Evolutionary conservation across 2,329 filamentous ascomycete species (phyloP), one percentile per base, ranked within the genome.

Genomic region (Metarhizium album): DNA sequence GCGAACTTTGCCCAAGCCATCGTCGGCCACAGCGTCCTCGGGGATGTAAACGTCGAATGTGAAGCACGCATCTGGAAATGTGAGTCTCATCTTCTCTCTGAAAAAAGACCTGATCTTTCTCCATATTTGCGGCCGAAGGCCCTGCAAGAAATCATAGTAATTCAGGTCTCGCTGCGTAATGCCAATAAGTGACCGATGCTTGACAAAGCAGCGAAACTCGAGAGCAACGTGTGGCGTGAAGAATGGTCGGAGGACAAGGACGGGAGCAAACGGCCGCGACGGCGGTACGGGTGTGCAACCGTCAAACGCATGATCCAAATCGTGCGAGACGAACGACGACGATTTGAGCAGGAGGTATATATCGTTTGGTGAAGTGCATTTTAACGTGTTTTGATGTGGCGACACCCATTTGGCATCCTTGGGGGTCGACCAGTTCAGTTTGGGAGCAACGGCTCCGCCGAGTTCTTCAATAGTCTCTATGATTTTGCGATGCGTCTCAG

Each of bases 391-490:
- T 60, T 83, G 68, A 76, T 91, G 65, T 70, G 69, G 83, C 69
- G 78, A 82, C 67, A 98, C 96, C 86, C 90, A 96, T 22, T 87
- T 88, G 8, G 93, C 93, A 64, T 98, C 93, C 67, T 96, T 95
- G 3, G 93, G 93, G 3, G 90, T 84, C 5, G 90, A 96, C 93
- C 93, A 98, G 71, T 97, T 97, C 45, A 98, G 73, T 68, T 98
- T 98, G 1, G 93, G 93, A 2, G 86, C 84, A 8, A 95, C 90
- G 53, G 84, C 82, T 53, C 91, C 91, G 16, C 88, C 90, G 1
- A 97, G 78, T 59, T 90, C 86, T 13, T 74, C 69, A 55, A 98
- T 96, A 42, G 80, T 86, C 23, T 80, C 73, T 64, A 84, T 85
- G 65, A 98, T 89, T 51, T 78, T 69, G 43, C 82, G 73, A 67